Percentiles rank a stretch among this genome's conserved stretches.
phyloP scores from a whole-genome alignment of 2,329 filamentous ascomycete species.

The Hymenoscyphus occultus region DNA sequence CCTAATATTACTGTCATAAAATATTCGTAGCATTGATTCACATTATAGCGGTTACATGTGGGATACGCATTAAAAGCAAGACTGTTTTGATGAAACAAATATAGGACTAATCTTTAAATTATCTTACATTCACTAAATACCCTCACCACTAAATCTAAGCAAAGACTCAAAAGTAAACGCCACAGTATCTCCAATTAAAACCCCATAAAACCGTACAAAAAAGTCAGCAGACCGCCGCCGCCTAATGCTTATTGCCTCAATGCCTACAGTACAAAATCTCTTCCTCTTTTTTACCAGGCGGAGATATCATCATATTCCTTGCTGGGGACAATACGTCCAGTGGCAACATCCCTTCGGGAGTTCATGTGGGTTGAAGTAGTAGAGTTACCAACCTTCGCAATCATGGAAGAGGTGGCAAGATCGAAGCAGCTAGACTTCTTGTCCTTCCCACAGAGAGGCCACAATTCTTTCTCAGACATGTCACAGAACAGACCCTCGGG shows the following conservation, averaged over 20 bases:
- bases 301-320: slow-evolving; percentile 7
- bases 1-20: too few relatives aligned
- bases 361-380: not conserved
- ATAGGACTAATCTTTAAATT: not conserved
- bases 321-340: slow-evolving; percentile 2
- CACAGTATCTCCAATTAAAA: not conserved
- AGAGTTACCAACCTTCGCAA: not conserved
- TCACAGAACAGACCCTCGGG: slow-evolving; percentile 37
- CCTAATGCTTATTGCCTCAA: not conserved
- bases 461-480: slow-evolving; percentile 33
- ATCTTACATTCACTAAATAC: not conserved
- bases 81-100: too few relatives aligned
- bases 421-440: slow-evolving; percentile 26
- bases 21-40: too few relatives aligned
- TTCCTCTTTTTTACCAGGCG: not conserved
- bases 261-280: not conserved
- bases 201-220: not conserved
- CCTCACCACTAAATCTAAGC: not conserved
- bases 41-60: too few relatives aligned
- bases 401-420: not conserved
- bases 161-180: not conserved
- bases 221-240: not conserved
- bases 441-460: slow-evolving; percentile 29
- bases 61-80: too few relatives aligned
- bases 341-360: slow-evolving; percentile 3